Conservation (phyloP, 2,329 filamentous ascomycete genomes). For the Metarhizium sp. region DNA sequence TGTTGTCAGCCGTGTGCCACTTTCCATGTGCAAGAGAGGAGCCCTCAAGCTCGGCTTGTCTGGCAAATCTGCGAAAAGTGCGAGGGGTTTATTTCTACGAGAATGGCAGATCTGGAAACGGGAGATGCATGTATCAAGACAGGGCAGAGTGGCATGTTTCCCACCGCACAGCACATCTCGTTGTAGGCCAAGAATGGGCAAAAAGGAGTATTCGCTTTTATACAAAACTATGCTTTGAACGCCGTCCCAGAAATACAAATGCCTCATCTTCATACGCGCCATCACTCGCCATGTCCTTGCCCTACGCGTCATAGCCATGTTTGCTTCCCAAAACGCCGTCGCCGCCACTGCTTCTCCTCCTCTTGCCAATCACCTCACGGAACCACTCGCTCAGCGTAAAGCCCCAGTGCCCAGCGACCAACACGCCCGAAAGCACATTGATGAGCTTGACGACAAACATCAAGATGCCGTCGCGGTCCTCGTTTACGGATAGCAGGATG, state of each 20-base stretch:
- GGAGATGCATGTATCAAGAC: too few relatives aligned
- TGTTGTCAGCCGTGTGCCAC: too few relatives aligned
- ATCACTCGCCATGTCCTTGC: not conserved
- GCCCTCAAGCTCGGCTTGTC: too few relatives aligned
- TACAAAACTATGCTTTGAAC: not conserved
- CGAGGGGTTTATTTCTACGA: too few relatives aligned
- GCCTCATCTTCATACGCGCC: not conserved
- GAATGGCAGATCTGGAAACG: too few relatives aligned
- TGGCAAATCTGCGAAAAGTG: too few relatives aligned
- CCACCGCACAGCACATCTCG: too few relatives aligned
- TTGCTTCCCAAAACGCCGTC: slow-evolving; percentile 43
- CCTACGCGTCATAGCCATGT: slow-evolving; percentile 19
- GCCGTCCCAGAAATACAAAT: slow-evolving; percentile 21
- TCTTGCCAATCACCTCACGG: slow-evolving; percentile 41
- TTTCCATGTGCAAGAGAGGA: too few relatives aligned
- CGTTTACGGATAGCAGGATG: slow-evolving; percentile 75
- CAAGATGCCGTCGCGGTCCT: slow-evolving; percentile 68
- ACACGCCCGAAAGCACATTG: slow-evolving; percentile 81
- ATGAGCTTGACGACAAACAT: slow-evolving; percentile 72
- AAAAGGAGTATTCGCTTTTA: not conserved
- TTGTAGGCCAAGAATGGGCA: too few relatives aligned
- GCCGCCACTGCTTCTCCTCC: slow-evolving; percentile 33
- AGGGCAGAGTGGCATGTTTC: too few relatives aligned
- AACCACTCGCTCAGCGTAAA: slow-evolving; percentile 79
- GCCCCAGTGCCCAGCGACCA: slow-evolving; percentile 90